Conservation (phyloP, 2,329 filamentous ascomycete species). For the Acrocalymma vagum region DNA sequence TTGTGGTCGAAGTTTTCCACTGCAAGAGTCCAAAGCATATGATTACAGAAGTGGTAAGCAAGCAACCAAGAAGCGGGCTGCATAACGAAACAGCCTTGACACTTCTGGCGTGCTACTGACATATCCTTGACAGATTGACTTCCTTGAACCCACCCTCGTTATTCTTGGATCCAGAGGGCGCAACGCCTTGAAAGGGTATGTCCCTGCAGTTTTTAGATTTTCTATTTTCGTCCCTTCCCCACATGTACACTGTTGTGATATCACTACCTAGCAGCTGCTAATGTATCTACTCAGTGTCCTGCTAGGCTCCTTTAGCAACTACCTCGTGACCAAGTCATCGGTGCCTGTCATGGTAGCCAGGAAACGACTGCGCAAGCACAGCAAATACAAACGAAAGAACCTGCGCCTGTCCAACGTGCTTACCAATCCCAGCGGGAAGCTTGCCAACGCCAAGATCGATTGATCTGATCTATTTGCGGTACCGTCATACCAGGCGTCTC, state of each 20-base stretch:
- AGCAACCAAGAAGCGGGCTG: too few species aligned
- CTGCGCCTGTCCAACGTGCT: slow-evolving; percentile 84
- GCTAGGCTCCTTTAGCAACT: slow-evolving; percentile 95
- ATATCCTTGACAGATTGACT: slow-evolving; percentile 72
- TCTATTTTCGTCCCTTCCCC: slow-evolving; percentile 1
- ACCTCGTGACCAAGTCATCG: slow-evolving; percentile 94
- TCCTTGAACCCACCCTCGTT: slow-evolving; percentile 88
- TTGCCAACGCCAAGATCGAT: slow-evolving; percentile 80
- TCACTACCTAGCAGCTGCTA: too few species aligned
- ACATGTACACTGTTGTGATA: slow-evolving; percentile 19
- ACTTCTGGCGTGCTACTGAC: slow-evolving; percentile 30
- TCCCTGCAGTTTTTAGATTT: too few species aligned
- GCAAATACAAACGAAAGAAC: slow-evolving; percentile 77
- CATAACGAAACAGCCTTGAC: slow-evolving; percentile 15
- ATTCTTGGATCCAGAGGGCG: slow-evolving; percentile 91
- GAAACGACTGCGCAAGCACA: slow-evolving; percentile 87
- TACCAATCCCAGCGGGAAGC: slow-evolving; percentile 70
- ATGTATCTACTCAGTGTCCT: too few species aligned
- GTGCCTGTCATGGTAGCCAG: slow-evolving; percentile 98
- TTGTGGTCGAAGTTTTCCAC: slow-evolving; percentile 95
- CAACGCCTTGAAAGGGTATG: slow-evolving; percentile 91
- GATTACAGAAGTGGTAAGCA: slow-evolving; percentile 86
- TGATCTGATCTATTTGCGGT: too few species aligned
- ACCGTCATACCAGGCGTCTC: too few species aligned
- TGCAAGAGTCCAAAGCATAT: slow-evolving; percentile 98